Percentiles rank a stretch among this genome's conserved stretches.
Evolutionary conservation across 2,329 filamentous ascomycete species (phyloP).

Genomic region (Cordyceps fumosorosea): DNA sequence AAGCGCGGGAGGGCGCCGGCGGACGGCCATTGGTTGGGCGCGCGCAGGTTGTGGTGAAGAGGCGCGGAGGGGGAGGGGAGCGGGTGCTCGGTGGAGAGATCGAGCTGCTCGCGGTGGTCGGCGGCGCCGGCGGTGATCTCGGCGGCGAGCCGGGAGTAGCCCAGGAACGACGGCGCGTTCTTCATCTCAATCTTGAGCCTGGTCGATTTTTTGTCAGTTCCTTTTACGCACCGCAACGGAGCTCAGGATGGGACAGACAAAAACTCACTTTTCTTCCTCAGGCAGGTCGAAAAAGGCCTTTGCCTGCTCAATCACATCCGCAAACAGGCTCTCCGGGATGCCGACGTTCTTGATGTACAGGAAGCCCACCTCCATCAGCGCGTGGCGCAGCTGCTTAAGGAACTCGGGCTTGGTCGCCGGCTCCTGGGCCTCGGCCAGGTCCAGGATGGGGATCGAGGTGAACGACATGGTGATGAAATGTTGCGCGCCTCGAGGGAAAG

Average conservation of each 20-base stretch:
- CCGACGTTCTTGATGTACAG: conserved; percentile 78
- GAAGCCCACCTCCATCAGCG: conserved; percentile 81
- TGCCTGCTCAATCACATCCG: conserved; percentile 60
- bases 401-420: conserved; percentile 65
- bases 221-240: too few species aligned
- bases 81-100: conserved; percentile 73
- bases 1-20: conserved; percentile 59
- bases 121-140: conserved; percentile 67
- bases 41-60: conserved; percentile 66
- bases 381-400: conserved; percentile 62
- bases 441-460: conserved; percentile 68
- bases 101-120: conserved; percentile 82
- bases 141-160: conserved; percentile 59
- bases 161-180: conserved; percentile 64
- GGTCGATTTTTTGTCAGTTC: neutral
- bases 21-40: conserved; percentile 76
- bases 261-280: conserved; percentile 60
- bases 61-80: conserved; percentile 57
- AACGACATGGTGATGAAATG: conserved; percentile 51
- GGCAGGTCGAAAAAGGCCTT: conserved; percentile 72
- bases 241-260: neutral
- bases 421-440: conserved; percentile 60
- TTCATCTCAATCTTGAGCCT: conserved; percentile 64
- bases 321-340: conserved; percentile 58
- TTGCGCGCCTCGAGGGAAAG: too few species aligned